Evolutionary conservation across 352 stramenopile genomes (phyloP), one percentile per base, ranked within the genome.

Genomic region (Aphanomyces astaci): DNA sequence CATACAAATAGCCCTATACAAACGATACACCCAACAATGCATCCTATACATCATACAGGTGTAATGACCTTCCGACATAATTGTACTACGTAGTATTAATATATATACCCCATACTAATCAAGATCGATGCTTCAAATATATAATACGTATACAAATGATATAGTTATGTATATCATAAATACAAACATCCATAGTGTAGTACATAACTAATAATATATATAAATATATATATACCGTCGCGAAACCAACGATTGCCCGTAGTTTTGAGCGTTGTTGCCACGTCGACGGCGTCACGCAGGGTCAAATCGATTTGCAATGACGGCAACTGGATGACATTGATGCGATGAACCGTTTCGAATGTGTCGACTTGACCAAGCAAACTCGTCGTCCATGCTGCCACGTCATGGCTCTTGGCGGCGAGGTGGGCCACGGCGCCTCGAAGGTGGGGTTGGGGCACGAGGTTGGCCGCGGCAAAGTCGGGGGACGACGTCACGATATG

Each of bases 191-290:
- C n/a, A n/a, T n/a, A n/a, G n/a, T n/a, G n/a, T n/a, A n/a, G n/a
- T n/a, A n/a, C n/a, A n/a, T n/a, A n/a, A n/a, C n/a, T n/a, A n/a
- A n/a, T n/a, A n/a, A n/a, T n/a, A n/a, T n/a, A n/a, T n/a, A n/a
- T n/a, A n/a, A n/a, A n/a, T n/a, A n/a, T n/a, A n/a, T n/a, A 28
- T 27, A n/a, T 64, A 64, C 60, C 62, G 15, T 32, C 24, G 10
- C 11, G 2, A 17, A 68, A 68, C 62, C 62, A 68, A 7, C 28
- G 25, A 24, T 68, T 68, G 46, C 62, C 62, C 7, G 2, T 43
- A 10, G 19, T 45, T 25, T 68, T 68, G 11, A 68, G 32, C 25
- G 22, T 7, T 3, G 46, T 52, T 9, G 62, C 62, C 17, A n/a
- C 36, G 2, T 11, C 62, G 32, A 68, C n/a, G 11, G 43, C 62